Conservation (phyloP, 192 early-diverging fungal genomes). For the Umbelopsis ramanniana region DNA sequence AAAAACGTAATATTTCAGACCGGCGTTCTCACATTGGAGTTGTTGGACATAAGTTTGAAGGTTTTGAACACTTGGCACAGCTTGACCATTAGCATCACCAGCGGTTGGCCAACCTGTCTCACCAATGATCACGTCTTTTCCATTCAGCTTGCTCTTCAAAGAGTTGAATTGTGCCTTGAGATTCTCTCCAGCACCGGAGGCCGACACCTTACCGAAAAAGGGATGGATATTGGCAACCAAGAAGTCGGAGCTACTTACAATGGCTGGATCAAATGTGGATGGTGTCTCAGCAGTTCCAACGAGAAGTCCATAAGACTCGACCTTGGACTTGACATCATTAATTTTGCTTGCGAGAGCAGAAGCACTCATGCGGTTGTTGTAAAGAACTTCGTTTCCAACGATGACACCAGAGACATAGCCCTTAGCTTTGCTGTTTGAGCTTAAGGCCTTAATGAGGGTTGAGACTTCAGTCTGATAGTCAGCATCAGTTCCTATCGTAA, state of each 20-base stretch:
- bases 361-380: not conserved
- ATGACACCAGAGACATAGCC: slow-evolving; percentile 27
- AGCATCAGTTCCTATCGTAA: not conserved
- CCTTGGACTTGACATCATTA: slow-evolving; percentile 27
- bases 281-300: slow-evolving; percentile 63
- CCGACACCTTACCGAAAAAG: slow-evolving; percentile 57
- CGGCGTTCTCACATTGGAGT: slow-evolving; percentile 51
- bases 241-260: slow-evolving; percentile 58
- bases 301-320: slow-evolving; percentile 14
- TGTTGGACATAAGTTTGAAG: slow-evolving; percentile 47
- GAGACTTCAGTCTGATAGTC: slow-evolving; percentile 28
- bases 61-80: slow-evolving; percentile 51
- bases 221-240: slow-evolving; percentile 62
- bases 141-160: slow-evolving; percentile 48
- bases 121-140: slow-evolving; percentile 54
- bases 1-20: slow-evolving; percentile 62
- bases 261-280: slow-evolving; percentile 33
- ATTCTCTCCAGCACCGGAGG: slow-evolving; percentile 47
- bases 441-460: slow-evolving; percentile 3
- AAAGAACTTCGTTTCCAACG: slow-evolving; percentile 36
- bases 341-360: slow-evolving; percentile 28
- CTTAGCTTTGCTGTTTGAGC: not conserved
- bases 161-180: slow-evolving; percentile 51
- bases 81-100: slow-evolving; percentile 47
- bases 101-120: slow-evolving; percentile 69